Evolutionary conservation across 192 early-diverging fungal genomes (phyloP), one percentile per base, ranked within the genome.

Genomic region (Hyaloraphidium curvatum): DNA sequence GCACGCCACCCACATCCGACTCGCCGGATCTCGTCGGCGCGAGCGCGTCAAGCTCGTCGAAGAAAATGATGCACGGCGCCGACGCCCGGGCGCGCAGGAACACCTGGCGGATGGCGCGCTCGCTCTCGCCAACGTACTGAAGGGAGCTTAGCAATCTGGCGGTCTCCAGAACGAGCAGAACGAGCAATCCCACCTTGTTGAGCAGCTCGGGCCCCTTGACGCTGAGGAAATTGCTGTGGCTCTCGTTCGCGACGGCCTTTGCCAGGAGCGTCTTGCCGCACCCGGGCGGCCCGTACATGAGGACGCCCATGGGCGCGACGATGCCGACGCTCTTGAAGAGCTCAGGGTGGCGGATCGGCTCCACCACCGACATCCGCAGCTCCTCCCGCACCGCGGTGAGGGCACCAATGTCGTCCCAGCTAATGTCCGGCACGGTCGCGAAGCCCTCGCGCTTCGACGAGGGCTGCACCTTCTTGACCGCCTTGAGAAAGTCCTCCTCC

Each of bases 361-460:
- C 91, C 5, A 96, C 91, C 0, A 98, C 78, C 0, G 88, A 82
- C 89, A 90, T 90, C 52, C 83, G 79, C 52, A 98, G 69, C 60
- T 94, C 94, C 50, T 91, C 87, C 30, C 91, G 82, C 1, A 98
- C 80, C 39, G 62, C 66, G 26, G 62, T 57, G 37, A 98, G 66
- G 0, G 92, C 94, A 30, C 94, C 94, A 73, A 98, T 87, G 60
- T 96, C 89, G 23, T 83, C 83, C 94, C 94, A 98, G 1, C 83
- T 75, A 3, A 96, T 87, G 41, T 83, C 94, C 0, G 94, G 92
- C 0, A 94, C 89, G 0, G 94, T 95, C 0, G 94, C 92, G 70
- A 98, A 98, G 3, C 94, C 94, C 65, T 98, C 94, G 58, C 94
- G 86, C 58, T 98, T 94, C 19, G 91, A 79, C 2, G 87, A 89